These are phyloP conservation scores for Pestalotiopsis sp. DNA, from an alignment of 2,329 filamentous ascomycete species.

Conservation along the genomic window DNA sequence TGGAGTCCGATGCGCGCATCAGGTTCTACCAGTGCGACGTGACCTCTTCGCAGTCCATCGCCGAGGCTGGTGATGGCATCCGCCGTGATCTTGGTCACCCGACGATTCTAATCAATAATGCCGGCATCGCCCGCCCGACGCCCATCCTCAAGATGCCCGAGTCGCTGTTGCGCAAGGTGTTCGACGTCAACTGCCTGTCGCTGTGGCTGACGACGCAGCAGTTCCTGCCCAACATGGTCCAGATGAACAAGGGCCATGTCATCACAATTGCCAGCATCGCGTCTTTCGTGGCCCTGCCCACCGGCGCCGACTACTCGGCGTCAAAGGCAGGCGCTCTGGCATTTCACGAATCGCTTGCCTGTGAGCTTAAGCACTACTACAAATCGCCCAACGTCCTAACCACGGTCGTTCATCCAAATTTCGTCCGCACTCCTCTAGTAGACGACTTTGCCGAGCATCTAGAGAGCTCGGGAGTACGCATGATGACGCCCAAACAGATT, in stretches of 20 bases:
- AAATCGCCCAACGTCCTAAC: conserved; percentile 38
- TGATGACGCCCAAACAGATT: conserved; percentile 40
- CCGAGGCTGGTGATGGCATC: conserved; percentile 39
- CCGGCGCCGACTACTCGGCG: conserved; percentile 52
- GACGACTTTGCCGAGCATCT: conserved; percentile 27
- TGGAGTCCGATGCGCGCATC: conserved; percentile 28
- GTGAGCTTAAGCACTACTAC: conserved; percentile 37
- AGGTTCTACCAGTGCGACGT: conserved; percentile 47
- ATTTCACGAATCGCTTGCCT: conserved; percentile 51
- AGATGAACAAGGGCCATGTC: conserved; percentile 51
- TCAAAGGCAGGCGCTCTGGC: conserved; percentile 53
- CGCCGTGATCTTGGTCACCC: conserved; percentile 35
- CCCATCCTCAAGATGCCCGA: conserved; percentile 43
- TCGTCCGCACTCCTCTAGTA: conserved; percentile 50
- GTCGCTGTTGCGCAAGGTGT: conserved; percentile 41
- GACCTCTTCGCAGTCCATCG: conserved; percentile 46
- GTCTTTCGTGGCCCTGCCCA: conserved; percentile 45
- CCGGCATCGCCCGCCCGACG: conserved; percentile 40
- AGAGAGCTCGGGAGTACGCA: conserved; percentile 28
- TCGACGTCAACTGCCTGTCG: conserved; percentile 48
- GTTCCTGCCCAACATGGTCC: conserved; percentile 50
- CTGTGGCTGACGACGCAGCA: conserved; percentile 48
- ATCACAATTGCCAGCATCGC: conserved; percentile 56
- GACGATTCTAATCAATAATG: conserved; percentile 42
- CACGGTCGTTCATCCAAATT: conserved; percentile 37